Percentiles rank a stretch among this genome's conserved stretches.
These are phyloP conservation scores for Linnemannia elongata DNA, from an alignment of 192 early-diverging fungal species.

Conservation along the genomic window DNA sequence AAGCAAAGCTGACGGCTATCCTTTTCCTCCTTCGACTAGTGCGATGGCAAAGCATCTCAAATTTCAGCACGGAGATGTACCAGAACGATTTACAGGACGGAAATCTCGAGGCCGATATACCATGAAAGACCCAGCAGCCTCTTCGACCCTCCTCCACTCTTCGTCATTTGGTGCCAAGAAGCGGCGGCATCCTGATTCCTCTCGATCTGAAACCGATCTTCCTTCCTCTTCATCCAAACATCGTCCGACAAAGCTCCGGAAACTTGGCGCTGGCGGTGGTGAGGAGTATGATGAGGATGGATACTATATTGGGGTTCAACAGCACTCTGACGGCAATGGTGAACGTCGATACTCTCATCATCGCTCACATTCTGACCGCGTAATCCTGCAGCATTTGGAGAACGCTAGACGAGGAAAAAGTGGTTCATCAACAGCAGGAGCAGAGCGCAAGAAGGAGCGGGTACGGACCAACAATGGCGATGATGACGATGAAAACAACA, in stretches of 20 bases:
- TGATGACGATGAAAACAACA: not conserved
- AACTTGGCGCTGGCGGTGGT: conserved; percentile 27
- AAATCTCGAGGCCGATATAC: conserved; percentile 53
- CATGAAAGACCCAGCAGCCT: conserved; percentile 55
- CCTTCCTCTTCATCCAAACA: not conserved
- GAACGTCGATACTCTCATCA: conserved; percentile 26
- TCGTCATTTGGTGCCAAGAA: conserved; percentile 36
- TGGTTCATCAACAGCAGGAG: not conserved
- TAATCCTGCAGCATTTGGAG: conserved; percentile 24
- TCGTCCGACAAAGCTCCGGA: conserved; percentile 34
- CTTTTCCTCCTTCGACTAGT: not conserved
- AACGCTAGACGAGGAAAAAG: conserved; percentile 7
- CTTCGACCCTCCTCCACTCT: conserved; percentile 35
- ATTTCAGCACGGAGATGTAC: conserved; percentile 53
- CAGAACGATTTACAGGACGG: conserved; percentile 53
- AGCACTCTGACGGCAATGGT: not conserved
- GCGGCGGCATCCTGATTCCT: conserved; percentile 28
- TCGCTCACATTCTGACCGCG: conserved; percentile 12
- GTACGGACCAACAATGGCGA: not conserved
- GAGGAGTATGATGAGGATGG: not conserved
- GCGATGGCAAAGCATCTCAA: conserved; percentile 56
- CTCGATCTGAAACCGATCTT: conserved; percentile 27
- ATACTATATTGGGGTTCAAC: not conserved
- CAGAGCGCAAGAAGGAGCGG: not conserved
- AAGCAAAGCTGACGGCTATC: not conserved